Percentiles rank a stretch among this genome's conserved stretches.
These are phyloP conservation scores for Fusarium solani-melongenae DNA, from an alignment of 2,329 filamentous ascomycete species.

Conservation along the genomic window DNA sequence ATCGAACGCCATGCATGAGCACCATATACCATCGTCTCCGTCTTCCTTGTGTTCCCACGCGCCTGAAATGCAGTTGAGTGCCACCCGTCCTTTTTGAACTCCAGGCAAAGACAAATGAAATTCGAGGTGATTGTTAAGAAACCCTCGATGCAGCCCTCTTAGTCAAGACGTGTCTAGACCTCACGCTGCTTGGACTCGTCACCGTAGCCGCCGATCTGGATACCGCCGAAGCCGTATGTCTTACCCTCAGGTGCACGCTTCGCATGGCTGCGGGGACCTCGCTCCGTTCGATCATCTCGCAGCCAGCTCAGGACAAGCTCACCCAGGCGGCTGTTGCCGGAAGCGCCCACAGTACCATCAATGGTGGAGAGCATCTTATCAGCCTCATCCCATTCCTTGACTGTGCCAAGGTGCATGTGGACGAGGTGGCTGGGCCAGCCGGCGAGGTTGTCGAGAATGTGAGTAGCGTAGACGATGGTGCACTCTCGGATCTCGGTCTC, in stretches of 20 bases:
- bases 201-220: constrained; percentile 66
- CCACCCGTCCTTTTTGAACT: constrained; percentile 25
- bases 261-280: constrained; percentile 78
- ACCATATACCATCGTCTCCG: background rate
- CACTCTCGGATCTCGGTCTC: constrained; percentile 87
- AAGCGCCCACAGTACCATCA: constrained; percentile 48
- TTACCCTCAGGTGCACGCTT: constrained; percentile 69
- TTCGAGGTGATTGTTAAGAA: constrained; percentile 38
- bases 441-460: constrained; percentile 94
- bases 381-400: constrained; percentile 87
- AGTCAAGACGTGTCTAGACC: constrained; percentile 24
- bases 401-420: constrained; percentile 90
- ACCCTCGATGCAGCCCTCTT: background rate
- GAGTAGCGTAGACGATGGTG: constrained; percentile 96
- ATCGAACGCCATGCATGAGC: constrained; percentile 36
- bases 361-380: constrained; percentile 72
- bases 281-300: constrained; percentile 78
- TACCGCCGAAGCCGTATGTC: constrained; percentile 67
- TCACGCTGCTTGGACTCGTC: constrained; percentile 60
- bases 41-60: constrained; percentile 10
- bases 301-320: constrained; percentile 92
- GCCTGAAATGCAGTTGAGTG: constrained; percentile 49
- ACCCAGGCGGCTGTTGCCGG: constrained; percentile 85
- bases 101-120: constrained; percentile 17
- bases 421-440: constrained; percentile 96